phyloP scores from a whole-genome alignment of 73 alveolate species.

The Tetrahymena thermophila region DNA sequence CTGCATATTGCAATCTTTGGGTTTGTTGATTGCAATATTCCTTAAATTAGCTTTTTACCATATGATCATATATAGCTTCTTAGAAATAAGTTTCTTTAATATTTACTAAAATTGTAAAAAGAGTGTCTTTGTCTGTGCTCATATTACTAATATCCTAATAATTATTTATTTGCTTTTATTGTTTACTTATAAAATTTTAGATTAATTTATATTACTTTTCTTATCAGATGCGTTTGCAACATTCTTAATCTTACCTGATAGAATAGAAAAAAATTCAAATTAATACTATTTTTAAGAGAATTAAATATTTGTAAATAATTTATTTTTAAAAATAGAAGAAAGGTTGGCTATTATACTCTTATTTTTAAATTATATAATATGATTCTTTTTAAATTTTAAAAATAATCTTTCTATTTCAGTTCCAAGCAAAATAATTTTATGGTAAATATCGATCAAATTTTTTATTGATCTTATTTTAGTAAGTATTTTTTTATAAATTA shows the following conservation, averaged over 20 bases:
- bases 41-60: background rate
- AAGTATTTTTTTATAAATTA: no score
- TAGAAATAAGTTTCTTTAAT: background rate
- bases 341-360: background rate
- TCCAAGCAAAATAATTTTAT: no score
- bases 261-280: background rate
- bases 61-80: background rate
- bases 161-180: background rate
- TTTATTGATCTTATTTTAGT: no score
- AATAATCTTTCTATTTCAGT: no score
- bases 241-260: background rate
- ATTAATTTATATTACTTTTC: background rate
- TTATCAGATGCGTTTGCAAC: background rate
- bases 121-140: background rate
- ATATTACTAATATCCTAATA: background rate
- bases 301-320: no score
- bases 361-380: no score
- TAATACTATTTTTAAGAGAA: background rate
- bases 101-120: background rate
- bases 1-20: background rate
- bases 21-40: background rate
- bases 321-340: background rate
- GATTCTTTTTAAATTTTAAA: no score
- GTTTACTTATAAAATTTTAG: no score
- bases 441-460: no score